phyloP scores from a whole-genome alignment of 768 basidiomycete species.

The Mrakia frigida region DNA sequence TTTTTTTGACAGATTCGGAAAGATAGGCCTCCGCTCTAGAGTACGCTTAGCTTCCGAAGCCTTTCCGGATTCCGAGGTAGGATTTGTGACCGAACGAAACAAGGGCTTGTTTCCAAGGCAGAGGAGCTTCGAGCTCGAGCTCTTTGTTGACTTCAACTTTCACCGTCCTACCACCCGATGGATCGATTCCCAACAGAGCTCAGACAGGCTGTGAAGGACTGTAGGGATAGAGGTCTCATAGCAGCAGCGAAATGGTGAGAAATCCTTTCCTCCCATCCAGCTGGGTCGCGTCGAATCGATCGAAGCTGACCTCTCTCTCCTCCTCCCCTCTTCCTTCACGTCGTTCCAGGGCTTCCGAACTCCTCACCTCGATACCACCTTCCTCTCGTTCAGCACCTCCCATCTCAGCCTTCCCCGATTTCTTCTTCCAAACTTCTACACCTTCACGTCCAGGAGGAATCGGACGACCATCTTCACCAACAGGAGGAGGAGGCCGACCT shows the following conservation, averaged over 20 bases:
- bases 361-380: constrained; percentile 17
- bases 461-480: neutral
- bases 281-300: neutral
- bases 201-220: constrained; percentile 31
- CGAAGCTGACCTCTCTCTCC: neutral
- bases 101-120: neutral
- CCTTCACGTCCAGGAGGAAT: constrained; percentile 18
- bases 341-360: constrained; percentile 23
- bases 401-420: neutral
- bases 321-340: constrained; percentile 6
- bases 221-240: constrained; percentile 29
- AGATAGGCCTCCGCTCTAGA: too few species aligned
- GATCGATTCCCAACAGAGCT: constrained; percentile 26
- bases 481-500: constrained; percentile 16
- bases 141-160: neutral
- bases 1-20: too few species aligned
- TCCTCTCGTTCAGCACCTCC: neutral
- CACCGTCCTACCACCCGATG: constrained; percentile 2
- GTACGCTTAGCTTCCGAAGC: too few species aligned
- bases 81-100: too few species aligned
- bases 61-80: too few species aligned
- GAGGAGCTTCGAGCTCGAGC: neutral
- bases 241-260: constrained; percentile 33
- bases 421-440: constrained; percentile 24
- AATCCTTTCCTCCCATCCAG: neutral